Percentiles rank a stretch among this genome's conserved stretches.
These are phyloP conservation scores for Neofusicoccum cordaticola DNA, from an alignment of 2,329 filamentous ascomycete genomes.

Conservation along the genomic window DNA sequence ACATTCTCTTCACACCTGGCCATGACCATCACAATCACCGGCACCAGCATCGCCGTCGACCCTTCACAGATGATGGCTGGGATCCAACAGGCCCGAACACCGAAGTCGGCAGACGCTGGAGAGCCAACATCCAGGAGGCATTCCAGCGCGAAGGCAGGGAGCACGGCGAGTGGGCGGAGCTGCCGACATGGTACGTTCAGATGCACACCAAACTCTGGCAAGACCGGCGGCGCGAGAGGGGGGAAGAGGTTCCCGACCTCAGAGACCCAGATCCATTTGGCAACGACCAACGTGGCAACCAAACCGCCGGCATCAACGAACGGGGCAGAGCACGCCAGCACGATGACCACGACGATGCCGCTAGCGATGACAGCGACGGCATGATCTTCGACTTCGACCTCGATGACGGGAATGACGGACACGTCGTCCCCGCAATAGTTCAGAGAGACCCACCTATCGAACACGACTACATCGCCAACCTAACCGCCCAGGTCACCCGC, in stretches of 20 bases:
- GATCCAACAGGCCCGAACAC: background rate
- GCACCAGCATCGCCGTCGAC: background rate
- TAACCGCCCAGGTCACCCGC: background rate
- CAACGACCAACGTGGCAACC: background rate
- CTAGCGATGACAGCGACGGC: background rate
- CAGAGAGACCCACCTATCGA: background rate
- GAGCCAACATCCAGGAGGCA: background rate
- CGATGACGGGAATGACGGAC: background rate
- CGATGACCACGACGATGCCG: background rate
- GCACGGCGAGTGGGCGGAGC: background rate
- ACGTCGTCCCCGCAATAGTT: background rate
- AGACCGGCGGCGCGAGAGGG: background rate
- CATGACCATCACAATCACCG: background rate
- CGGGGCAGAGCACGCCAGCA: too few species aligned
- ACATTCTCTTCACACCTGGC: background rate
- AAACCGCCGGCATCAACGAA: too few species aligned
- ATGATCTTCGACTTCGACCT: constrained; percentile 5
- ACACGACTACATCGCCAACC: too few species aligned
- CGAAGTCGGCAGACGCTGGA: background rate
- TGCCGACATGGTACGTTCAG: background rate
- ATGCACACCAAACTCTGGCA: background rate
- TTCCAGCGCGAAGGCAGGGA: background rate
- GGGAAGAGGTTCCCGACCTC: background rate
- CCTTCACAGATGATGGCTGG: background rate
- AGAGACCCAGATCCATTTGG: too few species aligned